Conservation (phyloP, 164 flowering plant genomes). For the Magnolia kwangsiensis region DNA sequence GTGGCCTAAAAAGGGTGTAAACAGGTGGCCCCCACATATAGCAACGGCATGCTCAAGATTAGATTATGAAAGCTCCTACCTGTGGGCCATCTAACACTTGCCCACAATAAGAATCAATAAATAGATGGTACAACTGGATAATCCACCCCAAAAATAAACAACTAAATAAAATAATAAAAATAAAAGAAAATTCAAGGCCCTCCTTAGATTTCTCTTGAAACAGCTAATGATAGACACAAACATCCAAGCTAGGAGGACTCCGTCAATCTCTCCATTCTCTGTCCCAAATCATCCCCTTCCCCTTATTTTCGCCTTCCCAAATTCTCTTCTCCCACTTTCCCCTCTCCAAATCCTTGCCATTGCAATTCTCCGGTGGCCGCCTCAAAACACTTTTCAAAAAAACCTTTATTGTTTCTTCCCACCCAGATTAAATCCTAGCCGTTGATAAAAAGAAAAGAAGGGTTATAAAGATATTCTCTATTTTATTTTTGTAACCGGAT, state of each 20-base stretch:
- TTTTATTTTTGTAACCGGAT: too few species aligned
- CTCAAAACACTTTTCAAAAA: background rate
- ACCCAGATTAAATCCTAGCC: too few species aligned
- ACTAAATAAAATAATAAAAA: background rate
- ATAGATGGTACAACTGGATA: too few species aligned
- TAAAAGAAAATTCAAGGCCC: slow-evolving; percentile 1
- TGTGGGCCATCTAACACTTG: too few species aligned
- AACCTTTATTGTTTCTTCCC: background rate
- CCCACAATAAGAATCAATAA: too few species aligned
- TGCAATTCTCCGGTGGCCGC: too few species aligned
- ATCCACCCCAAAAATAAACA: background rate
- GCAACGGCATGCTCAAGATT: too few species aligned
- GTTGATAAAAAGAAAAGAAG: too few species aligned
- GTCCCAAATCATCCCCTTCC: background rate
- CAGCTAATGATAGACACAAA: background rate
- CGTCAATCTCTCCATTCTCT: background rate
- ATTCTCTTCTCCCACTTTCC: background rate
- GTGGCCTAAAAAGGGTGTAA: too few species aligned
- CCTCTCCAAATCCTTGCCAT: background rate
- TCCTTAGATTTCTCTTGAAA: slow-evolving; percentile 4
- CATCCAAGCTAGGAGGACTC: background rate
- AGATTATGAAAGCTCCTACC: too few species aligned
- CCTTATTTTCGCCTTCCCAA: background rate
- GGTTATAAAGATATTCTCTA: too few species aligned
- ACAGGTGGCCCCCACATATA: too few species aligned